Conservation (phyloP, 2,329 filamentous ascomycete species). For the Laburnicola sp. region DNA sequence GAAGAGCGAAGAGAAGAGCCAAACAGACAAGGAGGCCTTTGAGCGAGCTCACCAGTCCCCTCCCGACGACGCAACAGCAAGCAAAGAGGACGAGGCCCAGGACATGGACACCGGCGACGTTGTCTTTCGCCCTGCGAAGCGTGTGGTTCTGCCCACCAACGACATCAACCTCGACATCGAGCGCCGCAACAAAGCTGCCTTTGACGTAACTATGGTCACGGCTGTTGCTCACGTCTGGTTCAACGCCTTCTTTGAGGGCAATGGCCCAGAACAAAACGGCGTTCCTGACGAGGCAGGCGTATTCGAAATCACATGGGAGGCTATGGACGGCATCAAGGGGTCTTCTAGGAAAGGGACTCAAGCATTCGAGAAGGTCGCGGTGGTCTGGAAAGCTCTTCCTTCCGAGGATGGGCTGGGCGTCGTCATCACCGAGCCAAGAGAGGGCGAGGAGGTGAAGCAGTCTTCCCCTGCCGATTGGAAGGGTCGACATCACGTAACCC, state of each 20-base stretch:
- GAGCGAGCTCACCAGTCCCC: conserved; percentile 24
- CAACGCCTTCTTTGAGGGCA: conserved; percentile 89
- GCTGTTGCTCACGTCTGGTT: conserved; percentile 96
- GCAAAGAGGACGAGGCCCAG: conserved; percentile 33
- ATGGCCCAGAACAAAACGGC: conserved; percentile 69
- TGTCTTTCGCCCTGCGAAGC: conserved; percentile 72
- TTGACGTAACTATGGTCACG: conserved; percentile 84
- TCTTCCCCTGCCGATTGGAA: conserved; percentile 74
- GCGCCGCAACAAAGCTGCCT: conserved; percentile 76
- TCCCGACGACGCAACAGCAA: conserved; percentile 21
- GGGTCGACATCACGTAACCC: conserved; percentile 50
- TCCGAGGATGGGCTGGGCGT: conserved; percentile 40
- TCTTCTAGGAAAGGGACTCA: conserved; percentile 78
- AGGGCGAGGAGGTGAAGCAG: conserved; percentile 71
- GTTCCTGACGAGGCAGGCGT: conserved; percentile 69
- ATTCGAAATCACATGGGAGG: conserved; percentile 72
- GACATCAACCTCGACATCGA: conserved; percentile 92
- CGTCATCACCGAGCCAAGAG: conserved; percentile 66
- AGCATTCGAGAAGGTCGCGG: conserved; percentile 78
- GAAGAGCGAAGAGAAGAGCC: conserved; percentile 8
- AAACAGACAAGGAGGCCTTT: conserved; percentile 16
- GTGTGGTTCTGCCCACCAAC: conserved; percentile 73
- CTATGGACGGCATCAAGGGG: conserved; percentile 94
- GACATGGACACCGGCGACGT: conserved; percentile 68
- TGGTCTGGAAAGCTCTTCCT: conserved; percentile 72